Evolutionary conservation across 768 basidiomycete genomes (phyloP).

Genomic region (Suillus sp.): DNA sequence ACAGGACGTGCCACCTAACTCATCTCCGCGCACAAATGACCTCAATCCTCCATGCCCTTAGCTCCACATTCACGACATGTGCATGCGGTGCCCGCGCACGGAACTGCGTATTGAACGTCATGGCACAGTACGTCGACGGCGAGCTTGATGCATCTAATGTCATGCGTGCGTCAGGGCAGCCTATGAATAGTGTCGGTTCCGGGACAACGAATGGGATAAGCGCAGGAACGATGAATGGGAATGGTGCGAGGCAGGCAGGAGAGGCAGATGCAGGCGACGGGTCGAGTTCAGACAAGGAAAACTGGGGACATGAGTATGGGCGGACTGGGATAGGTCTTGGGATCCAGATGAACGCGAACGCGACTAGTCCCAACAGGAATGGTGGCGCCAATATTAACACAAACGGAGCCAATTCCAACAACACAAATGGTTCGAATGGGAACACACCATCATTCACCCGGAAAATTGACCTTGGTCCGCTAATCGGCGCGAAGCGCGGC

Average conservation of each 20-base stretch:
- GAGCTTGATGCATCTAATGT: constrained; percentile 30
- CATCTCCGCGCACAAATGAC: constrained; percentile 68
- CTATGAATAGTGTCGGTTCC: background rate
- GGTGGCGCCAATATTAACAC: constrained; percentile 25
- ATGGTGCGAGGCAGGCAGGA: background rate
- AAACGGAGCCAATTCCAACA: constrained; percentile 5
- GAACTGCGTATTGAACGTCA: constrained; percentile 65
- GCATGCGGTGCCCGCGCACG: constrained; percentile 66
- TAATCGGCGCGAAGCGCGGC: constrained; percentile 61
- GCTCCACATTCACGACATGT: constrained; percentile 73
- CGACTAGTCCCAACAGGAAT: background rate
- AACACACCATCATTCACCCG: background rate
- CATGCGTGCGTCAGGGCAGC: background rate
- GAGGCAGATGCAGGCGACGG: background rate
- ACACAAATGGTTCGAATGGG: constrained; percentile 14
- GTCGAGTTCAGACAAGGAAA: constrained; percentile 6
- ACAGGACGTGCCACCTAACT: constrained; percentile 48
- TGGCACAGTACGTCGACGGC: constrained; percentile 63
- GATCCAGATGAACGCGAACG: background rate
- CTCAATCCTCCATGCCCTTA: constrained; percentile 67
- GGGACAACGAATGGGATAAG: constrained; percentile 9
- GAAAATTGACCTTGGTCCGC: constrained; percentile 57
- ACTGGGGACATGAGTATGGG: background rate
- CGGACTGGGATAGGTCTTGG: background rate
- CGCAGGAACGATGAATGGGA: background rate